Percentiles rank a stretch among this genome's conserved stretches.
phyloP scores from a whole-genome alignment of 345 rosid genomes.

The Diplotaxis tenuifolia region DNA sequence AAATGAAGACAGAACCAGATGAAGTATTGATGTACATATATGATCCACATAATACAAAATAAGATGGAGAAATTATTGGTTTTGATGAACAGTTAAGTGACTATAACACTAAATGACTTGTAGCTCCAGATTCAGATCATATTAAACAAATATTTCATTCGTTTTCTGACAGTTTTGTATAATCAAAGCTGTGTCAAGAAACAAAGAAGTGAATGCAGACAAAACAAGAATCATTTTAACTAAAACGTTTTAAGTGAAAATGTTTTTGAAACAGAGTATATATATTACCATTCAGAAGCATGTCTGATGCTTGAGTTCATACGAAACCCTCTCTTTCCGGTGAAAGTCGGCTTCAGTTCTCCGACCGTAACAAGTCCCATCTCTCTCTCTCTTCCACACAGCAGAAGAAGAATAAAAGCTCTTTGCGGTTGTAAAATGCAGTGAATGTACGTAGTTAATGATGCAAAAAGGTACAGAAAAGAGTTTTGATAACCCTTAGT shows the following conservation, averaged over 20 bases:
- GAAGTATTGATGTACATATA: constrained; percentile 28
- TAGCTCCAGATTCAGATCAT: constrained; percentile 28
- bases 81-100: constrained; percentile 21
- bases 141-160: constrained; percentile 9
- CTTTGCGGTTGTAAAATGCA: constrained; percentile 11
- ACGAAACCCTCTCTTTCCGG: constrained; percentile 89
- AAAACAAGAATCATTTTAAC: constrained; percentile 8
- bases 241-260: not conserved
- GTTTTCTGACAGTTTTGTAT: constrained; percentile 3
- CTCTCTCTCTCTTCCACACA: constrained; percentile 1
- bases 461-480: constrained; percentile 16
- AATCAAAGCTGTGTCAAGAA: not conserved
- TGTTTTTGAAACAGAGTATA: not conserved
- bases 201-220: constrained; percentile 8
- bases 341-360: constrained; percentile 75
- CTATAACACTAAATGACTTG: constrained; percentile 9
- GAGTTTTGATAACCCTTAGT: not conserved
- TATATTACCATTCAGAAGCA: constrained; percentile 87
- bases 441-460: constrained; percentile 33
- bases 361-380: constrained; percentile 84
- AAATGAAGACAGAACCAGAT: constrained; percentile 34
- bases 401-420: constrained; percentile 17
- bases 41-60: constrained; percentile 33
- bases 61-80: constrained; percentile 23
- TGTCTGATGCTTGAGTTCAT: constrained; percentile 85